Evolutionary conservation across 805 yeast species (phyloP).

Genomic region (Monosporozyma siamensis): DNA sequence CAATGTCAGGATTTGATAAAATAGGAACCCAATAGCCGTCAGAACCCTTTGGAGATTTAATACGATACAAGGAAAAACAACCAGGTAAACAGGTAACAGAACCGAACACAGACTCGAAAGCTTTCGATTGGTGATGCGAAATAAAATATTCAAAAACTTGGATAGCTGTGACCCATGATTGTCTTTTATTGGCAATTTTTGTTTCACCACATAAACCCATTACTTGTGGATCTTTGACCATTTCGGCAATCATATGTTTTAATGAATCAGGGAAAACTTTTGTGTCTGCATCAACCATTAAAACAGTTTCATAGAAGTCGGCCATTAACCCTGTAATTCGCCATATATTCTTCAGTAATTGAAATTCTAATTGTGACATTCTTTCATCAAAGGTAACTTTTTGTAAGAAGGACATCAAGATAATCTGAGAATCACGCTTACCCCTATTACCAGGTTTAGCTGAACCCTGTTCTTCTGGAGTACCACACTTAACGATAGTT

Average conservation of each 20-base stretch:
- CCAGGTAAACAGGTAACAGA: constrained; percentile 94
- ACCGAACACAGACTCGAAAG: constrained; percentile 88
- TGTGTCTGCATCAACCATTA: constrained; percentile 96
- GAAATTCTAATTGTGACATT: constrained; percentile 85
- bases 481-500: constrained; percentile 78
- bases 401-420: constrained; percentile 84
- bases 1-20: constrained; percentile 85
- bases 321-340: constrained; percentile 78
- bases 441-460: constrained; percentile 91
- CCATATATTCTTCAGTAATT: constrained; percentile 67
- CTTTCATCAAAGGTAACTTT: constrained; percentile 85
- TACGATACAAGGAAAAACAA: constrained; percentile 86
- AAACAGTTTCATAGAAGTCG: constrained; percentile 65
- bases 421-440: constrained; percentile 88
- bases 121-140: constrained; percentile 90
- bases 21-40: constrained; percentile 89
- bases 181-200: constrained; percentile 72
- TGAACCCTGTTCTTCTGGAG: constrained; percentile 62
- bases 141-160: constrained; percentile 91
- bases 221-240: constrained; percentile 75
- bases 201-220: constrained; percentile 97
- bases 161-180: constrained; percentile 84
- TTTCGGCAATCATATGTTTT: constrained; percentile 83
- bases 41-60: constrained; percentile 76
- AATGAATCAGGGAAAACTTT: constrained; percentile 77